These are phyloP conservation scores for Meripilus lineatus DNA, from an alignment of 1,284 basidiomycete species.

Conservation along the genomic window DNA sequence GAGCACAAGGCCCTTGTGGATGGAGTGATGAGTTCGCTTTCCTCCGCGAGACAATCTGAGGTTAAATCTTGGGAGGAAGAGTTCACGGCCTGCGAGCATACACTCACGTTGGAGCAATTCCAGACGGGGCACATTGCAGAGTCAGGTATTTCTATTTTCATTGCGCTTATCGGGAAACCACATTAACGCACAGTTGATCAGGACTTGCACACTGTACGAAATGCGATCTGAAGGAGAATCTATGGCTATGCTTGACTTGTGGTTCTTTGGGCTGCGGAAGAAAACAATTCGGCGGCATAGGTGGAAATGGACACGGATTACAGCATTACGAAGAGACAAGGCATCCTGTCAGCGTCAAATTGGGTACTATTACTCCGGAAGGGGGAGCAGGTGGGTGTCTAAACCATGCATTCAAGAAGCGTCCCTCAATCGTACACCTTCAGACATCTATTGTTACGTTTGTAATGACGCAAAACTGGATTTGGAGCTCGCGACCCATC, in stretches of 20 bases:
- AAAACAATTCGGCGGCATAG: conserved; percentile 79
- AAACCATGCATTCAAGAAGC: neutral
- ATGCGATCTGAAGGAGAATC: conserved; percentile 83
- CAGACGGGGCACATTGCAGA: conserved; percentile 47
- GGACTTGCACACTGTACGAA: conserved; percentile 73
- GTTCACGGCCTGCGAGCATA: conserved; percentile 84
- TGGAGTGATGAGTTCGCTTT: conserved; percentile 79
- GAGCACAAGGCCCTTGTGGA: conserved; percentile 57
- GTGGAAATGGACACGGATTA: conserved; percentile 91
- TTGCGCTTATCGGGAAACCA: neutral
- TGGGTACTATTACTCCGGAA: conserved; percentile 96
- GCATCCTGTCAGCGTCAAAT: conserved; percentile 88
- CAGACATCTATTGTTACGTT: conserved; percentile 92
- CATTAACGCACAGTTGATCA: conserved; percentile 24
- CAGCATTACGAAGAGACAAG: conserved; percentile 73
- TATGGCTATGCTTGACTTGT: conserved; percentile 95
- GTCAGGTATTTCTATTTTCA: conserved; percentile 33
- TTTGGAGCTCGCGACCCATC: conserved; percentile 72
- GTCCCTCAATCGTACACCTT: neutral
- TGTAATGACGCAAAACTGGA: conserved; percentile 90
- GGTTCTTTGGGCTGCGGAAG: conserved; percentile 95
- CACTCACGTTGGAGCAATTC: conserved; percentile 71
- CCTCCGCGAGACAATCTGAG: conserved; percentile 88
- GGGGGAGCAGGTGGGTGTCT: conserved; percentile 69
- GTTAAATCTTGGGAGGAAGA: conserved; percentile 99